Conservation (phyloP, 2,329 filamentous ascomycete species). For the Ascochyta clinopodiicola region DNA sequence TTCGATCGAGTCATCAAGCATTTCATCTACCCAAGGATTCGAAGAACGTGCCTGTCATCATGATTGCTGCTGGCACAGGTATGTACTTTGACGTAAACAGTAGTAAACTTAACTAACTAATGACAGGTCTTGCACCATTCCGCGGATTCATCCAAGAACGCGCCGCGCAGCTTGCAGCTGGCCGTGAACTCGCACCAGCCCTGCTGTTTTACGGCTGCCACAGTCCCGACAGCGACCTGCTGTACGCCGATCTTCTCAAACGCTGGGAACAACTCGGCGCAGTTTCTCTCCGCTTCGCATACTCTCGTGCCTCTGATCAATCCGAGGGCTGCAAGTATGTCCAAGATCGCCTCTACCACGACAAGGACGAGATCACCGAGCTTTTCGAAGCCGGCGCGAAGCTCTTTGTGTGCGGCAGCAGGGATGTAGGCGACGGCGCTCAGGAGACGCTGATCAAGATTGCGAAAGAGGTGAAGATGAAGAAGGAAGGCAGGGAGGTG, state of each 20-base stretch:
- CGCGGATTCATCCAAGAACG: constrained; percentile 52
- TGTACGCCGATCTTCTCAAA: constrained; percentile 66
- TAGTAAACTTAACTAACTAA: not conserved
- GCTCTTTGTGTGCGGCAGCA: constrained; percentile 70
- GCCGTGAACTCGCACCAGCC: constrained; percentile 63
- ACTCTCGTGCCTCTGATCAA: constrained; percentile 53
- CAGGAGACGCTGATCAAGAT: constrained; percentile 52
- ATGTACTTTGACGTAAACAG: not conserved
- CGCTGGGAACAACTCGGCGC: constrained; percentile 67
- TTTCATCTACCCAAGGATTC: constrained; percentile 54
- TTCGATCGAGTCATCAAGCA: constrained; percentile 50
- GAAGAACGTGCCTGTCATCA: constrained; percentile 51
- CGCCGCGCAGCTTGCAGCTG: constrained; percentile 53
- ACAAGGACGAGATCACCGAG: constrained; percentile 53
- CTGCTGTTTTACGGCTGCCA: constrained; percentile 72
- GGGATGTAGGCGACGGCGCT: constrained; percentile 54
- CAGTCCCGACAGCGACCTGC: constrained; percentile 60
- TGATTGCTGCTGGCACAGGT: constrained; percentile 47
- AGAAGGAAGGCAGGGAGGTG: constrained; percentile 44
- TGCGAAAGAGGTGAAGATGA: constrained; percentile 50
- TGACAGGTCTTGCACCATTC: constrained; percentile 52
- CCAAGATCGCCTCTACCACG: constrained; percentile 59
- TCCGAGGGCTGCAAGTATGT: constrained; percentile 61
- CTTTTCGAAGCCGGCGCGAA: constrained; percentile 60
- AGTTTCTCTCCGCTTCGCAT: constrained; percentile 68